A percentile compares a stretch with the other conserved stretches of the same genome.
Conservation (phyloP, 2,329 filamentous ascomycete species). For the Pyricularia grisea region DNA sequence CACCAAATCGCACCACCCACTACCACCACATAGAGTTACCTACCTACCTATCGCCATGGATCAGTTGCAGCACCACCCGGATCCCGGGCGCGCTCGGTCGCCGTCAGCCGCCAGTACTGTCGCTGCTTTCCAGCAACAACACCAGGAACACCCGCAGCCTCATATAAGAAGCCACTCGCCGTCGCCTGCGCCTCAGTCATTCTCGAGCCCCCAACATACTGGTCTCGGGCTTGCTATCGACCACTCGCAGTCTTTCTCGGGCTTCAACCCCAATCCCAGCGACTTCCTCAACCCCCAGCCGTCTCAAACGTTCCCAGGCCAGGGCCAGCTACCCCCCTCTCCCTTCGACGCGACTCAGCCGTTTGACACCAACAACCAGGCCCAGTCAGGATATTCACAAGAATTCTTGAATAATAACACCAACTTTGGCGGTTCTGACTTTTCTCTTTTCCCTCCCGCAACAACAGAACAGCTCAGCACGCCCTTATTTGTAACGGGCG, state of each 20-base stretch:
- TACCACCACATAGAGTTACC: conserved; percentile 5
- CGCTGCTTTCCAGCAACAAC: conserved; percentile 26
- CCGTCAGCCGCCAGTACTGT: conserved; percentile 42
- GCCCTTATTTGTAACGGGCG: conserved; percentile 46
- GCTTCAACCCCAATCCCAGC: conserved; percentile 32
- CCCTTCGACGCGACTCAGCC: conserved; percentile 12
- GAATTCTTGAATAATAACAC: conserved; percentile 32
- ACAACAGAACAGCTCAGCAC: conserved; percentile 50
- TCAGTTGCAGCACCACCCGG: conserved; percentile 28
- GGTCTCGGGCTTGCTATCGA: conserved; percentile 52
- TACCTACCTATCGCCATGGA: conserved; percentile 35
- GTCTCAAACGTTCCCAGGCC: conserved; percentile 21
- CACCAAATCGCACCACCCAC: conserved; percentile 2
- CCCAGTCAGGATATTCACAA: conserved; percentile 16
- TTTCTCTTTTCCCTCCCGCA: conserved; percentile 52
- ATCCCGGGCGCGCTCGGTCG: conserved; percentile 45
- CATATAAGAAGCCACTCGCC: conserved; percentile 63
- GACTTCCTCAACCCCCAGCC: conserved; percentile 40
- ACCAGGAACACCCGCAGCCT: conserved; percentile 37
- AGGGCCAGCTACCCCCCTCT: conserved; percentile 22
- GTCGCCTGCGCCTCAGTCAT: conserved; percentile 38
- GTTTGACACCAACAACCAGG: conserved; percentile 32
- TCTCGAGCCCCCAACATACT: conserved; percentile 42
- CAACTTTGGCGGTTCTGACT: conserved; percentile 43
- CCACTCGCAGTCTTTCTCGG: conserved; percentile 32